Base-by-base conservation (phyloP, 2,329 filamentous ascomycete genomes). In the Cercospora zeina region DNA sequence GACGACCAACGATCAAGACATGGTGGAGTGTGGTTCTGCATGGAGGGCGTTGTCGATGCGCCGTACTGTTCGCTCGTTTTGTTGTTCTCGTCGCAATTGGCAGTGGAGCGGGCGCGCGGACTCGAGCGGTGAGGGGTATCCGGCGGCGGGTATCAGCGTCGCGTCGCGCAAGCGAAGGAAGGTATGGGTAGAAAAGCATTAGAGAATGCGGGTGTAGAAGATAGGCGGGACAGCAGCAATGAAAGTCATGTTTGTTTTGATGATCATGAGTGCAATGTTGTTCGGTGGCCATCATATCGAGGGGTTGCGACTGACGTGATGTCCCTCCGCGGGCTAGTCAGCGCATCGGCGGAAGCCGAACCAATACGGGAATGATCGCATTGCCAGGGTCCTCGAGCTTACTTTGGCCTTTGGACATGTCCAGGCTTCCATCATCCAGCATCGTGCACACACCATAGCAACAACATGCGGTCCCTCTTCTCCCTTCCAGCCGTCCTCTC, bases 401-500 rank as follows among this genome's bases (percentile, higher is more conserved):
- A 33, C 30, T 14, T 30, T 50, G 6, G 24, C 24, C 24, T 27
- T 27, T 27, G 24, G 24, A 13, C 16, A 16, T 51, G 19, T 51
- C 13, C 47, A 19, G 30, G 58, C 42, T 34, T 37, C 55, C 21
- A 34, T 45, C 13, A 11, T 36, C n/a, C 42, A 21, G 42, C 45
- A 19, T 37, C 19, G 45, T 11, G 10, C 31, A 51, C 8, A 11
- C 14, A 13, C 3, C 39, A 58, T 34, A 49, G 9, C 11, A n/a
- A 27, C 57, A 42, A 47, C 16, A 59, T 59, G 55, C 11, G 55
- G 27, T 36, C 55, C 30, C 33, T 68, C 24, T 60, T 72, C 16
- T 53, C 64, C 9, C 62, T 71, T 54, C 61, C 63, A n/a, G 54
- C 65, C 2, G 34, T 58, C 10, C 65, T 69, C 37, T 54, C 59